phyloP scores from a whole-genome alignment of 2,329 filamentous ascomycete species.

The Chaetomium sp. region DNA sequence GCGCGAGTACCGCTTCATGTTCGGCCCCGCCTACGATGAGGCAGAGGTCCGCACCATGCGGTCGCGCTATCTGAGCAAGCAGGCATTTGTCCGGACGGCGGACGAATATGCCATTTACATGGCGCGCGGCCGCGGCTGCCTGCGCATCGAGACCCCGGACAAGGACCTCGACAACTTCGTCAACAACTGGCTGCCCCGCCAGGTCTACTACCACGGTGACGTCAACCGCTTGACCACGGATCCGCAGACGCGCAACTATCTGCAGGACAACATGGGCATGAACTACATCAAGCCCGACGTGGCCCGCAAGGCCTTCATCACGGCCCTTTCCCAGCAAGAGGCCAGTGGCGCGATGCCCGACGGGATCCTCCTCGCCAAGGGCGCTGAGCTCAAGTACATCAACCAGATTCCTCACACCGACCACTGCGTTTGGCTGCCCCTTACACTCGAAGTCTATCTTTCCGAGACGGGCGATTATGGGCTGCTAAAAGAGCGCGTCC shows the following conservation, averaged over 20 bases:
- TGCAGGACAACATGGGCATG: constrained; percentile 65
- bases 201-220: constrained; percentile 61
- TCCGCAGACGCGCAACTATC: constrained; percentile 60
- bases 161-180: constrained; percentile 58
- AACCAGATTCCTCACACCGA: constrained; percentile 64
- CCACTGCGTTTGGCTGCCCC: constrained; percentile 60
- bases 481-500: constrained; percentile 49
- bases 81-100: constrained; percentile 50
- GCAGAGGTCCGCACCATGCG: constrained; percentile 51
- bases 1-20: constrained; percentile 55
- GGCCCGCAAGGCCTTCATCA: constrained; percentile 52
- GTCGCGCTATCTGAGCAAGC: constrained; percentile 52
- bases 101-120: constrained; percentile 55
- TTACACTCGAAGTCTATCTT: constrained; percentile 58
- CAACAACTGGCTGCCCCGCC: constrained; percentile 61
- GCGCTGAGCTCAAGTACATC: constrained; percentile 61
- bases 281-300: constrained; percentile 56
- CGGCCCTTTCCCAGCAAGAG: constrained; percentile 56
- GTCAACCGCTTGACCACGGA: constrained; percentile 61
- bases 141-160: constrained; percentile 57
- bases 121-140: constrained; percentile 51
- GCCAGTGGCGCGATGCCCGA: constrained; percentile 60
- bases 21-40: constrained; percentile 57
- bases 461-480: constrained; percentile 57
- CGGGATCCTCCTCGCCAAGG: constrained; percentile 56